phyloP scores from a whole-genome alignment of 1,139 yeast genomes.

The Tardiomyces digboiensis region DNA sequence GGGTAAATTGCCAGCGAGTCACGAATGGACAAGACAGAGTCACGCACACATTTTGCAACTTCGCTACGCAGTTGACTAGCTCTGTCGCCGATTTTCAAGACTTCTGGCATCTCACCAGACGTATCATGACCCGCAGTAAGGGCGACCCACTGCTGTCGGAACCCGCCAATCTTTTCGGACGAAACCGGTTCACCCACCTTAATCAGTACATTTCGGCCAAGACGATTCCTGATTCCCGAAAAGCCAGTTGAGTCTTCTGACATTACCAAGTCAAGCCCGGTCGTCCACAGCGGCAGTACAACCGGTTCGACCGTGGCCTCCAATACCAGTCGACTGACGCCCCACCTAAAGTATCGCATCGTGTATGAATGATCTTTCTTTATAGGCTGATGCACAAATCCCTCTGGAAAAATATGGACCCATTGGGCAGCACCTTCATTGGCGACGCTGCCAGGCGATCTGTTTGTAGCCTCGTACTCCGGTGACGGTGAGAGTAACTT shows the following conservation, averaged over 20 bases:
- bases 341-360: slow-evolving; percentile 96
- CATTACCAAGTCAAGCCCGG: slow-evolving; percentile 80
- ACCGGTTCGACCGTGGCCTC: slow-evolving; percentile 83
- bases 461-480: slow-evolving; percentile 1
- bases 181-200: slow-evolving; percentile 65
- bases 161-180: slow-evolving; percentile 48
- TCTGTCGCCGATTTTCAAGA: slow-evolving; percentile 50
- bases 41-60: slow-evolving; percentile 61
- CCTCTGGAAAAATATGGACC: slow-evolving; percentile 96
- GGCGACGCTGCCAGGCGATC: not conserved
- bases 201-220: slow-evolving; percentile 60
- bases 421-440: slow-evolving; percentile 60
- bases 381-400: slow-evolving; percentile 78
- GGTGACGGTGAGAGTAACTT: slow-evolving; percentile 55
- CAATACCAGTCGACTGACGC: slow-evolving; percentile 70
- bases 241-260: slow-evolving; percentile 44
- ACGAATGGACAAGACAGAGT: slow-evolving; percentile 52
- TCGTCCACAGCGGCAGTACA: slow-evolving; percentile 78
- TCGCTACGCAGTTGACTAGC: slow-evolving; percentile 58
- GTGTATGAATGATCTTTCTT: slow-evolving; percentile 65
- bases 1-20: slow-evolving; percentile 37
- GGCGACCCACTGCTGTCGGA: slow-evolving; percentile 58
- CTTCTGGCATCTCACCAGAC: slow-evolving; percentile 44
- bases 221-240: slow-evolving; percentile 26
- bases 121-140: slow-evolving; percentile 41